Conservation (phyloP, 2,329 filamentous ascomycete species). For the Whalleya microplaca region DNA sequence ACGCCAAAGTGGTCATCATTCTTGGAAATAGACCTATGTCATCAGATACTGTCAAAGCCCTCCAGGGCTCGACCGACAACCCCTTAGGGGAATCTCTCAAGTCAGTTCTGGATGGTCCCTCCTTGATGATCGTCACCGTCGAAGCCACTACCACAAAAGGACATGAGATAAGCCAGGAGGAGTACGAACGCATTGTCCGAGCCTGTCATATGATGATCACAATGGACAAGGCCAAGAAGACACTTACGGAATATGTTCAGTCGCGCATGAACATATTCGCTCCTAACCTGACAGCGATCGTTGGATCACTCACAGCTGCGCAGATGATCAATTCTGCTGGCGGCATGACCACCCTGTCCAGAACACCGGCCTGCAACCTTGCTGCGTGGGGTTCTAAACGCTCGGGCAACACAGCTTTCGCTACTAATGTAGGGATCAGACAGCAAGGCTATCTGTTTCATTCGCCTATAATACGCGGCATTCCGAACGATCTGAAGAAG, state of each 20-base stretch:
- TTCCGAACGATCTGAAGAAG: constrained; percentile 84
- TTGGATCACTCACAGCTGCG: constrained; percentile 90
- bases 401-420: constrained; percentile 71
- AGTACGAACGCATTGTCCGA: constrained; percentile 72
- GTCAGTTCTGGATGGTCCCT: constrained; percentile 83
- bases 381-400: constrained; percentile 90
- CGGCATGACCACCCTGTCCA: constrained; percentile 84
- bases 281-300: constrained; percentile 86
- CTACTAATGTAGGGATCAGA: constrained; percentile 87
- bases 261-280: constrained; percentile 97
- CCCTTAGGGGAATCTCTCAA: constrained; percentile 75
- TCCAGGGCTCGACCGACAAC: constrained; percentile 79
- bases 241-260: constrained; percentile 90
- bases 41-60: constrained; percentile 74
- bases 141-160: constrained; percentile 92
- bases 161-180: constrained; percentile 72
- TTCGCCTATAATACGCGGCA: constrained; percentile 83
- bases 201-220: constrained; percentile 89
- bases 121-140: constrained; percentile 93
- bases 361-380: constrained; percentile 92
- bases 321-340: constrained; percentile 96
- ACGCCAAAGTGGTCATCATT: constrained; percentile 92
- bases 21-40: constrained; percentile 91
- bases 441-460: constrained; percentile 94
- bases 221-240: constrained; percentile 84